Base-by-base conservation (phyloP, 2,329 filamentous ascomycete species). In the Elsinoe arachidis region DNA sequence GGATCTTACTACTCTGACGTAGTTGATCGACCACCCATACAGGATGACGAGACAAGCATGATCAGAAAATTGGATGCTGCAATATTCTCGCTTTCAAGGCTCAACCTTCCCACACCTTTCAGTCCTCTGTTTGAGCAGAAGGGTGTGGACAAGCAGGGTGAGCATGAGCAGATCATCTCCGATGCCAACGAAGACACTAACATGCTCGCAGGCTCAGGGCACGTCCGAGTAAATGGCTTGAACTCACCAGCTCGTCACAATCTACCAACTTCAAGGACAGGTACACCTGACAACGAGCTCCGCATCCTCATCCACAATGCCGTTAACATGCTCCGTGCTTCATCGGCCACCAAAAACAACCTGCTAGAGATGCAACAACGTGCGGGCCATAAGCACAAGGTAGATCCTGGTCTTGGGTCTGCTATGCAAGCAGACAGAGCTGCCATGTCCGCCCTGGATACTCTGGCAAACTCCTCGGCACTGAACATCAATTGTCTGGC, bases 401-500 rank as follows among this genome's bases (percentile, higher is more conserved):
- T 15, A 15, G 35, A 26, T 35, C 35, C 35, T 6, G 23, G 35
- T 2, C 14, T 38, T 5, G 17, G 38, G n/a, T 34, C 44, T 15
- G 14, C 35, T 2, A 58, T 56, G 6, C 43, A 59, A 1, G 26
- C 43, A 1, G 59, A 58, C 15, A 46, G 53, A 11, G 37, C 58
- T 15, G 57, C 49, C 7, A 43, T 59, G 34, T 33, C 53, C 30
- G 35, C 51, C 5, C 55, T 61, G 3, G 33, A 58, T 30, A 35
- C 39, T 3, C 17, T 61, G 26, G 23, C 56, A 6, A 21, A 46
- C 15, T 56, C 57, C n/a, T 52, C 49, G 6, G 59, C 59, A 11
- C 56, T 58, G 2, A 59, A 61, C 33, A 58, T 59, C 34, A 58
- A 58, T 12, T 61, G 59, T 26, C 19, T 61, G 9, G 39, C 57